These are phyloP conservation scores for Vigna hirtella DNA, from an alignment of 306 rosid genomes.

Conservation along the genomic window DNA sequence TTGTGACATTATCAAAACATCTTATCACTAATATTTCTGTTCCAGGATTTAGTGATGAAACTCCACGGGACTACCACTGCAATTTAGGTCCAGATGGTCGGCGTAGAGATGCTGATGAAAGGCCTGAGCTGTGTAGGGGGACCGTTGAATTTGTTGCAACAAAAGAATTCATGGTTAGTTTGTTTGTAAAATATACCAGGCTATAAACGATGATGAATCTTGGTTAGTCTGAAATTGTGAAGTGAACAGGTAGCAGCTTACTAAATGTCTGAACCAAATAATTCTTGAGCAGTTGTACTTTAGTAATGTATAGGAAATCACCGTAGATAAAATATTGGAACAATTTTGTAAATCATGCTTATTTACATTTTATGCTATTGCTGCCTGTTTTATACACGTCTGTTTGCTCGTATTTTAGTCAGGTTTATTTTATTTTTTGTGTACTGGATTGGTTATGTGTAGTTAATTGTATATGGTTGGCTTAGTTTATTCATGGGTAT, in stretches of 20 bases:
- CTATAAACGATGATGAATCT: not conserved
- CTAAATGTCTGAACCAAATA: not conserved
- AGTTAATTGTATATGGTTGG: slow-evolving; percentile 2
- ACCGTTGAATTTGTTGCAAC: slow-evolving; percentile 97
- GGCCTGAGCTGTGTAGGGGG: slow-evolving; percentile 97
- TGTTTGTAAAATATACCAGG: slow-evolving; percentile 33
- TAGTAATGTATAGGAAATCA: not conserved
- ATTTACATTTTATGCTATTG: slow-evolving; percentile 29
- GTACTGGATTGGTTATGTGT: slow-evolving; percentile 23
- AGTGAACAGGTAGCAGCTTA: not conserved
- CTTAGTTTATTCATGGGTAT: slow-evolving; percentile 19
- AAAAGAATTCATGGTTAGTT: slow-evolving; percentile 92
- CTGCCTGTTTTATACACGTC: not conserved
- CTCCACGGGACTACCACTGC: slow-evolving; percentile 99
- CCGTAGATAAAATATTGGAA: not conserved
- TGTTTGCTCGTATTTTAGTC: slow-evolving; percentile 15
- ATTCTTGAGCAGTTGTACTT: not conserved
- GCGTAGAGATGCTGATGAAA: slow-evolving; percentile 96
- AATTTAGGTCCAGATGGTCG: slow-evolving; percentile 99
- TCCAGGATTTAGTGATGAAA: slow-evolving; percentile 95
- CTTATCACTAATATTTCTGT: slow-evolving; percentile 34
- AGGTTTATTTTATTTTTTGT: slow-evolving; percentile 13
- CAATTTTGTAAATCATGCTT: slow-evolving; percentile 3
- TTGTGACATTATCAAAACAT: not conserved
- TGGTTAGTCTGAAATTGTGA: not conserved